Evolutionary conservation across 2,329 filamentous ascomycete species (phyloP).

Genomic region (Domatiomyces catenatus): DNA sequence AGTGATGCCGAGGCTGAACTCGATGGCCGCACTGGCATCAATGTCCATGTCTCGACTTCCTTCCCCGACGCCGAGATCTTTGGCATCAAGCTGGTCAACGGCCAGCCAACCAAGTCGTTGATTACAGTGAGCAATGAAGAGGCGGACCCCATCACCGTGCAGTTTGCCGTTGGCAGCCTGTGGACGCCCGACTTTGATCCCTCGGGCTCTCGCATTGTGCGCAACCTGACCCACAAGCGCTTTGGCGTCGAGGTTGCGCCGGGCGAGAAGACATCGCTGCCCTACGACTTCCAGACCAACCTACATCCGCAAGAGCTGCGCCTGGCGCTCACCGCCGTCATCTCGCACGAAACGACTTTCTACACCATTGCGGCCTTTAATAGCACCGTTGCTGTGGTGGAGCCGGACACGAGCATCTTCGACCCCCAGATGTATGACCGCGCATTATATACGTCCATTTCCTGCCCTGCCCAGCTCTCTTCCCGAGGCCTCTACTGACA

Average conservation of each 20-base stretch:
- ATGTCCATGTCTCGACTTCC: constrained; percentile 40
- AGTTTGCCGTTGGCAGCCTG: constrained; percentile 63
- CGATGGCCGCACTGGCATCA: constrained; percentile 37
- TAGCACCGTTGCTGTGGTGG: constrained; percentile 70
- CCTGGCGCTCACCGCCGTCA: constrained; percentile 59
- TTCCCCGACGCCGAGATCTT: constrained; percentile 65
- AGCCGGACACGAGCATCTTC: constrained; percentile 78
- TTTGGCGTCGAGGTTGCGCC: constrained; percentile 61
- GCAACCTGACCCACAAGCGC: constrained; percentile 66
- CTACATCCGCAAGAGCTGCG: constrained; percentile 82
- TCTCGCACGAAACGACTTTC: constrained; percentile 40
- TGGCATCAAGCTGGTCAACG: constrained; percentile 90
- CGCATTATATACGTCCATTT: constrained; percentile 2
- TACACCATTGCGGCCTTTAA: constrained; percentile 71
- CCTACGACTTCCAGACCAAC: constrained; percentile 76
- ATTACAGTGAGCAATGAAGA: constrained; percentile 78
- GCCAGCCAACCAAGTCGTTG: constrained; percentile 65
- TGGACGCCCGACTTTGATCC: constrained; percentile 41
- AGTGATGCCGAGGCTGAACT: constrained; percentile 44
- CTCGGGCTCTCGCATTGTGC: constrained; percentile 46
- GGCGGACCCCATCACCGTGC: constrained; percentile 54
- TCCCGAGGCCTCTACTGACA: constrained; percentile 2
- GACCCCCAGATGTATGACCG: constrained; percentile 79
- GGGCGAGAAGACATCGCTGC: constrained; percentile 42
- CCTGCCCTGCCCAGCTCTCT: constrained; percentile 1